These are phyloP conservation scores for Lyophyllum atratum DNA, from an alignment of 768 basidiomycete genomes.

Conservation along the genomic window DNA sequence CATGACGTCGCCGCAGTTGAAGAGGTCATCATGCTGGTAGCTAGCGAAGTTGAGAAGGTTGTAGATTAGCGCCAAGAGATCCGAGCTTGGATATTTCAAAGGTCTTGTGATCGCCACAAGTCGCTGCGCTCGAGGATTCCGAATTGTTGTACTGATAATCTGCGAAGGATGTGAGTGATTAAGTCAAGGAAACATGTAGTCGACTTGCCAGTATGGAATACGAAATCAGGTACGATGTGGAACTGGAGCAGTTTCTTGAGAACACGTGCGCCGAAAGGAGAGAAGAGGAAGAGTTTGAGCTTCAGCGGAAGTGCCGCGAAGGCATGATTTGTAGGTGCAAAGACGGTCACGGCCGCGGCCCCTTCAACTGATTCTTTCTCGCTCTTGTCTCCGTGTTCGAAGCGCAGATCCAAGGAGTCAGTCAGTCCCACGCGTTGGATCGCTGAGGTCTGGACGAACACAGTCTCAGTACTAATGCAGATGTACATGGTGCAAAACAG, in stretches of 20 bases:
- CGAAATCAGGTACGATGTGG: constrained; percentile 52
- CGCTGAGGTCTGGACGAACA: constrained; percentile 48
- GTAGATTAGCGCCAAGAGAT: background rate
- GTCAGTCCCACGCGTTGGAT: constrained; percentile 52
- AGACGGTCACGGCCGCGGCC: constrained; percentile 49
- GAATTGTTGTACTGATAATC: constrained; percentile 35
- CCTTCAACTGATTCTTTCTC: constrained; percentile 45
- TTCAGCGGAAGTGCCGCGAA: constrained; percentile 50
- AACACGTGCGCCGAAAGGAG: constrained; percentile 52
- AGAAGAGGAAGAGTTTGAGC: constrained; percentile 58
- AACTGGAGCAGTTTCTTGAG: constrained; percentile 58
- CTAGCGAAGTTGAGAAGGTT: background rate
- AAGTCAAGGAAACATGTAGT: background rate
- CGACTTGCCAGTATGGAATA: constrained; percentile 51
- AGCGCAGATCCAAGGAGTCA: constrained; percentile 47
- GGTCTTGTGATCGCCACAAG: background rate
- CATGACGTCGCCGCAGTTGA: background rate
- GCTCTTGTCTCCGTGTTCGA: constrained; percentile 34
- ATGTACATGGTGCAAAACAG: background rate
- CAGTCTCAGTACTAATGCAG: background rate
- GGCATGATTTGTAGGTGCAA: constrained; percentile 54
- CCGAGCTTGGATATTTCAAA: constrained; percentile 8
- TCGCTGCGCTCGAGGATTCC: background rate
- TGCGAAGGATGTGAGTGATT: constrained; percentile 3
- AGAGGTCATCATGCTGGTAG: background rate